Percentiles rank a stretch among this genome's conserved stretches.
Evolutionary conservation across 139 green algal genomes (phyloP).

Genomic region (Edaphochlamys debaryana): DNA sequence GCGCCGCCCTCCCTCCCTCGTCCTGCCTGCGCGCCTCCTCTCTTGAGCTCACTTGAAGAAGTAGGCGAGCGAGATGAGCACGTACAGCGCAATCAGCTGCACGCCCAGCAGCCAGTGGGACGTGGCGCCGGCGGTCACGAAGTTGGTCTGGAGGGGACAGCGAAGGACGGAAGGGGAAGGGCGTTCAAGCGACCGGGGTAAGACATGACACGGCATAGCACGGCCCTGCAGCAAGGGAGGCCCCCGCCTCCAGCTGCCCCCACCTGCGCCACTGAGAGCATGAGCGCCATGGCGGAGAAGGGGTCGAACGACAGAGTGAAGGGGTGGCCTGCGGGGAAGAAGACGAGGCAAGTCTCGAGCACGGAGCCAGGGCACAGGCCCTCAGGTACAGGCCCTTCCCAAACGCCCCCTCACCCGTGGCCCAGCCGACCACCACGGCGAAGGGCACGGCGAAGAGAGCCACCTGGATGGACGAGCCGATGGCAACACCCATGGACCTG

Average conservation of each 20-base stretch:
- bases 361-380: too few species aligned
- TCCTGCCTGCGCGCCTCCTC: not conserved
- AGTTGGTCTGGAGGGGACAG: slow-evolving; percentile 4
- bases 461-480: slow-evolving; percentile 87
- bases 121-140: slow-evolving; percentile 34
- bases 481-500: slow-evolving; percentile 65
- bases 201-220: too few species aligned
- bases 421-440: slow-evolving; percentile 82
- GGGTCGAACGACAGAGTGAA: slow-evolving; percentile 84
- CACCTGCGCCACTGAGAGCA: slow-evolving; percentile 62
- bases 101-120: slow-evolving; percentile 41
- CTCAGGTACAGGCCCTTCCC: too few species aligned
- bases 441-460: slow-evolving; percentile 88
- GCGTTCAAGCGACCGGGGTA: too few species aligned
- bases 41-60: slow-evolving; percentile 34
- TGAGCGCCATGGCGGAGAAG: slow-evolving; percentile 61
- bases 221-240: too few species aligned
- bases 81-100: slow-evolving; percentile 36
- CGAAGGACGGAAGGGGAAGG: not conserved
- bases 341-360: too few species aligned
- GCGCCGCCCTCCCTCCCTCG: not conserved
- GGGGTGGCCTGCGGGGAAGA: slow-evolving; percentile 20
- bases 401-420: slow-evolving; percentile 49
- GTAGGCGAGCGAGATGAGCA: slow-evolving; percentile 29
- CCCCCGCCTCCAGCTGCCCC: too few species aligned